These are phyloP conservation scores for Neonectria ditissima DNA, from an alignment of 2,329 filamentous ascomycete genomes.

Conservation along the genomic window DNA sequence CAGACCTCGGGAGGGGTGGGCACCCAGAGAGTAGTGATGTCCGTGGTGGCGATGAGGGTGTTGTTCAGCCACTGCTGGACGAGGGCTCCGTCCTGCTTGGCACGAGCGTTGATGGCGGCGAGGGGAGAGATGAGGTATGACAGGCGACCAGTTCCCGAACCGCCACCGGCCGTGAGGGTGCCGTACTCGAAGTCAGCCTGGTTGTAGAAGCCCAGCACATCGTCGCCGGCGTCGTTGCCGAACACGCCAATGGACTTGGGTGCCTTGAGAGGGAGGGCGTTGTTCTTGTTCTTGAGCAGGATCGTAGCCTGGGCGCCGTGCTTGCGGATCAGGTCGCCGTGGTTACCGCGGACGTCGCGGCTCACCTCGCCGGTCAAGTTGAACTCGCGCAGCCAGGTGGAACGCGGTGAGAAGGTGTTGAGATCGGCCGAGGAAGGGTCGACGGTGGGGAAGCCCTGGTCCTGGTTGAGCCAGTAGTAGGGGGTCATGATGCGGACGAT, in stretches of 20 bases:
- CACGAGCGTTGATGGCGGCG: constrained; percentile 58
- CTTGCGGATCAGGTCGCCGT: constrained; percentile 67
- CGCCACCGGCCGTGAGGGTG: constrained; percentile 70
- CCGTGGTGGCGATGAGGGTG: constrained; percentile 53
- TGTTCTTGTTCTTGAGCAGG: constrained; percentile 77
- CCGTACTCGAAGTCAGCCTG: constrained; percentile 72
- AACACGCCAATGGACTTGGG: constrained; percentile 69
- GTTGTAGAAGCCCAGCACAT: constrained; percentile 74
- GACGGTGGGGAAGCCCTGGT: constrained; percentile 57
- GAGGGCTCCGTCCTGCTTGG: constrained; percentile 58
- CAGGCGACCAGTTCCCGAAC: constrained; percentile 55
- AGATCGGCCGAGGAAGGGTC: constrained; percentile 61
- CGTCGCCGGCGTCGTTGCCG: constrained; percentile 62
- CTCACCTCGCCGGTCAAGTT: constrained; percentile 65
- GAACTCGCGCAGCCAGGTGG: constrained; percentile 56
- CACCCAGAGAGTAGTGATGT: constrained; percentile 60
- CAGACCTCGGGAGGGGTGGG: constrained; percentile 71
- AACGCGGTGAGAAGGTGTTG: constrained; percentile 61
- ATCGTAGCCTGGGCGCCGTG: constrained; percentile 70
- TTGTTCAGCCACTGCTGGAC: constrained; percentile 62
- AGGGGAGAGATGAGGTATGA: constrained; percentile 54
- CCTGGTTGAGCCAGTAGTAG: constrained; percentile 63
- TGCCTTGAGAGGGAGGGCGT: constrained; percentile 68
- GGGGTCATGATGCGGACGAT: constrained; percentile 65
- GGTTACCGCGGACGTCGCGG: constrained; percentile 63